Base-by-base conservation (phyloP, 2,329 filamentous ascomycete genomes). In the Ambrosiella cleistominuta region DNA sequence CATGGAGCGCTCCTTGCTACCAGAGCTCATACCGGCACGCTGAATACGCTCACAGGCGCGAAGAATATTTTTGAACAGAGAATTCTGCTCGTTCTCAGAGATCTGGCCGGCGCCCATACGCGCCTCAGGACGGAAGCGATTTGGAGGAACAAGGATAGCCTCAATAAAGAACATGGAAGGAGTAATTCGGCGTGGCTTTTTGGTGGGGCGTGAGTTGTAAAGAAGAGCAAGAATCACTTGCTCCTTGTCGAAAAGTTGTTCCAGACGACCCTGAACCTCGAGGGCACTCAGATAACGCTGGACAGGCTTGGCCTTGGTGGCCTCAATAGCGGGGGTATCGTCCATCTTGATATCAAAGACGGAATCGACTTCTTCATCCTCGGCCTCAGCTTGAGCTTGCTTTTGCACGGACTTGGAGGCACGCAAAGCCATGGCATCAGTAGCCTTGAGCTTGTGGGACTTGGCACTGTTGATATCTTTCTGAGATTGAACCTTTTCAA, bases 161-260 rank as follows among this genome's bases (percentile, higher is more conserved):
- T 86, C 83, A 59, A 97, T 75, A 71, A 98, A 98, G 71, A 98
- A 97, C 83, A 97, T 95, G 63, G 95, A 86, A 1, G 88, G 80
- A 1, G 74, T 81, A n/a, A 88, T 74, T 15, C 72, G 72, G 6
- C 71, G 70, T 42, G 75, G 71, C 58, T 76, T 79, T 66, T 80
- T 82, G 7, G 69, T 68, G 3, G 84, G 81, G 60, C 85, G 82
- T 15, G 87, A 85, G 66, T 83, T 85, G 71, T 96, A 98, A 3
- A 98, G 73, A n/a, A 96, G 75, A 13, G 82, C 77, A 49, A 98
- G 69, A 38, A 98, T 76, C 49, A 95, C 88, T 62, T 85, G 80
- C 66, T 98, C 93, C 62, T 88, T 86, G 62, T 88, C 79, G 66
- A 98, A 97, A 0, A 98, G 76, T 60, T 90, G 76, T 4, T 75